Percentiles rank a stretch among this genome's conserved stretches.
Conservation (phyloP, 2,329 filamentous ascomycete genomes). For the Trichoderma sp. region DNA sequence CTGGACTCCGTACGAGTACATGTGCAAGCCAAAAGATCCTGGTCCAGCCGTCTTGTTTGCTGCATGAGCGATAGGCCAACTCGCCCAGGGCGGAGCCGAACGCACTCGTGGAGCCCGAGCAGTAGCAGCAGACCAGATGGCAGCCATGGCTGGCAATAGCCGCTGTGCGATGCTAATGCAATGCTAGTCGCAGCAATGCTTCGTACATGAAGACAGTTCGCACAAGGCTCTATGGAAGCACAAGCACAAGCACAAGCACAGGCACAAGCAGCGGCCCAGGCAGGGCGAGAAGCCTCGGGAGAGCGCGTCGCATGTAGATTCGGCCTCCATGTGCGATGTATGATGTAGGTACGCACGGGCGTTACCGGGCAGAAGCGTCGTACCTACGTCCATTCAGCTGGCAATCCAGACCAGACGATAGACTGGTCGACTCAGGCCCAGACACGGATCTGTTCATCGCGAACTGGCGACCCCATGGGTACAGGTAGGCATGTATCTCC, state of each 20-base stretch:
- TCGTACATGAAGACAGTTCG: neutral
- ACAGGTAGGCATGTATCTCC: neutral
- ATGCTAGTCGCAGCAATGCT: neutral
- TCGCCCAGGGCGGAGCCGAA: neutral
- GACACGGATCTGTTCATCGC: conserved; percentile 1
- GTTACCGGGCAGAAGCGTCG: neutral
- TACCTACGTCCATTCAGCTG: neutral
- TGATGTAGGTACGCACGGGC: neutral
- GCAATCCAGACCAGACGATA: neutral
- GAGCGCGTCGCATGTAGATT: neutral
- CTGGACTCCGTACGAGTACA: neutral
- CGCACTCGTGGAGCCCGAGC: neutral
- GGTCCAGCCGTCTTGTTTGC: neutral
- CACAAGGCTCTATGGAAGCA: conserved; percentile 7
- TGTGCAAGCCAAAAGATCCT: conserved; percentile 3
- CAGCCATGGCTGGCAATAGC: neutral
- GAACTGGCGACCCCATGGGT: neutral
- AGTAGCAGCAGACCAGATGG: neutral
- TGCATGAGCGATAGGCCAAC: conserved; percentile 11
- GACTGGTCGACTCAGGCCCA: neutral
- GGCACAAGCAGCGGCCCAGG: neutral
- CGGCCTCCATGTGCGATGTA: neutral
- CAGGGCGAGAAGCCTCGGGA: neutral
- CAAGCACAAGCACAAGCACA: neutral
- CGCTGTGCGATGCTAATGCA: neutral